Base-by-base conservation (phyloP, 306 rosid genomes). In the Castanea sativa region DNA sequence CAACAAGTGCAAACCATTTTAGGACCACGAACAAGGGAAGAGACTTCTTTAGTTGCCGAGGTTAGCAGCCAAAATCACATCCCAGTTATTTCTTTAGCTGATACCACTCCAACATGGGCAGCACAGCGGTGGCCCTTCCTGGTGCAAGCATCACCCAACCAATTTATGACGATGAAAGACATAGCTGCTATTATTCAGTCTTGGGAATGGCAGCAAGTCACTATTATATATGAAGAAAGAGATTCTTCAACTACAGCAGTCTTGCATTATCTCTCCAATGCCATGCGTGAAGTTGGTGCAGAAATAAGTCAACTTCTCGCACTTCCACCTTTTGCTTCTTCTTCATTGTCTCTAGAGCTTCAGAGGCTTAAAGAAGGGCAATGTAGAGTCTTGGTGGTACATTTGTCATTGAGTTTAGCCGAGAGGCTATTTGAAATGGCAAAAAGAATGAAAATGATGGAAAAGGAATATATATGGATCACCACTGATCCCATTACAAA, bases 401-500 rank as follows among this genome's bases (percentile, higher is more conserved):
- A 60, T 25, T 45, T 75, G 65, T 81, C 89, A 3, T 78, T 77
- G 19, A 15, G 77, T 25, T 81, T 83, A 77, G 90, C 86, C 1
- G 16, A 83, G 30, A 69, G 55, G 27, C 67, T 89, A 1, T 89
- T 87, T 59, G 18, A 82, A 63, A 83, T 30, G 43, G 89, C 88
- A 45, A 77, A 57, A 9, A 65, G 81, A 61, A 71, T 85, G 88
- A 69, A 81, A 4, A 89, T 89, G 93, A 81, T 87, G 82, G 88
- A 79, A 67, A 83, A 78, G 56, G 88, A 41, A 53, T 85, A 81
- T 78, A 88, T 85, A n/a, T 89, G 91, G 93, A 87, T 89, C 79
- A 81, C 87, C 11, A 83, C 89, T 19, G 87, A 87, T 63, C 65
- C 84, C 33, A 71, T 85, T 76, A 81, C 93, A 23, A 81, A 78